Conservation (phyloP, 1,139 yeast genomes). For the Pichia sp. region DNA sequence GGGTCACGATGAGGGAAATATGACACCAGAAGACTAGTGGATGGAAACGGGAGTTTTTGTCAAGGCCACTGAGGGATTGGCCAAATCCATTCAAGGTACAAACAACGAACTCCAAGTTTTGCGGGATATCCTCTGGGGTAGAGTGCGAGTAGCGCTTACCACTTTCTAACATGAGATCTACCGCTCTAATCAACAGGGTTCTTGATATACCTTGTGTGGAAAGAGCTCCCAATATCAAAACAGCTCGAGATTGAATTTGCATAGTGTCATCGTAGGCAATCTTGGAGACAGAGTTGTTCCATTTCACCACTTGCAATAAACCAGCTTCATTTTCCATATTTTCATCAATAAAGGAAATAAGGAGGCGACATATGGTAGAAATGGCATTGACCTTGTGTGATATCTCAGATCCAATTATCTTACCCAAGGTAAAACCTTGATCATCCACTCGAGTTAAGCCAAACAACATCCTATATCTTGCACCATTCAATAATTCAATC, state of each 20-base stretch:
- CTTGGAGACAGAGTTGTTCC: slow-evolving; percentile 62
- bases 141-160: not conserved
- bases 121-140: slow-evolving; percentile 14
- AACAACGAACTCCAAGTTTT: slow-evolving; percentile 18
- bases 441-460: slow-evolving; percentile 65
- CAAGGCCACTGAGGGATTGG: slow-evolving; percentile 57
- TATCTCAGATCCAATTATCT: slow-evolving; percentile 20
- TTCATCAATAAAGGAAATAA: slow-evolving; percentile 51
- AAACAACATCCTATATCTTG: slow-evolving; percentile 66
- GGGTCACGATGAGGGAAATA: slow-evolving; percentile 32
- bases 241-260: slow-evolving; percentile 64
- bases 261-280: slow-evolving; percentile 57
- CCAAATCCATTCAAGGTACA: slow-evolving; percentile 44
- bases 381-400: slow-evolving; percentile 45
- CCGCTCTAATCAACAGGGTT: slow-evolving; percentile 36
- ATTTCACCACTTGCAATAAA: slow-evolving; percentile 58
- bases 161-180: slow-evolving; percentile 11
- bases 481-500: slow-evolving; percentile 57
- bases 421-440: slow-evolving; percentile 1
- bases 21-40: slow-evolving; percentile 66
- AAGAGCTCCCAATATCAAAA: slow-evolving; percentile 65
- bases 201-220: slow-evolving; percentile 60
- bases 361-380: slow-evolving; percentile 57
- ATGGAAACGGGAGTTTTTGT: slow-evolving; percentile 46
- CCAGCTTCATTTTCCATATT: slow-evolving; percentile 39